Evolutionary conservation across 2,329 filamentous ascomycete genomes (phyloP), one percentile per base, ranked within the genome.

Genomic region (Alternaria conjuncta): DNA sequence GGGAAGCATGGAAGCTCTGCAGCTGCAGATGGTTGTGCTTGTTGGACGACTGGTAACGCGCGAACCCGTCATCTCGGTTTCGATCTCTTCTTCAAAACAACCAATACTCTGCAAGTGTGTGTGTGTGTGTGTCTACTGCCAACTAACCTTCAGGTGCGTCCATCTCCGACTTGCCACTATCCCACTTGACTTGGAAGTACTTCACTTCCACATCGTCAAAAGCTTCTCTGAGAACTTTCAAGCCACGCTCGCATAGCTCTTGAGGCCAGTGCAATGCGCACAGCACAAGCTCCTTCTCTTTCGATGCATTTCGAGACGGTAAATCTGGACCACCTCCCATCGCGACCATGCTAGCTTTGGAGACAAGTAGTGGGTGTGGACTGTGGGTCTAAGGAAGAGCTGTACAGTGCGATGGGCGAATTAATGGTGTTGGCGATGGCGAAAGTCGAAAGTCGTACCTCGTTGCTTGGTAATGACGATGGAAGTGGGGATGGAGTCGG

Each of bases 281-380:
- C 23, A 86, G 78, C 36, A 87, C 69, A 11, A 78, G 59, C 25
- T 76, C 69, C 56, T 73, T 67, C 53, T 67, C 55, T 61, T 64
- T 66, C 50, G 78, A 59, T 78, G 74, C 63, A 81, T 45, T 21
- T 43, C 58, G 62, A 13, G 61, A 55, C 18, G 75, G 74, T 21
- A 65, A 43, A 51, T 74, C 75, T 55, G 76, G 70, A 56, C 81
- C 82, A 61, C 82, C 84, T 20, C 84, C 84, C 84, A 86, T 86
- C 51, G 66, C 78, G 60, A 71, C 68, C 73, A 76, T 77, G 25
- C 55, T 60, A 45, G 45, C 45, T 41, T 45, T 45, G 2, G 4
- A 36, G 23, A 18, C 15, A 5, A 18, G 36, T 32, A 28, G 2
- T 4, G 23, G 32, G 21, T 41, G 13, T 25, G 28, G 2, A 41